A percentile compares a stretch with the other conserved stretches of the same genome.
Conservation (phyloP, 148 eudicot genomes). For the Talinum fruticosum region DNA sequence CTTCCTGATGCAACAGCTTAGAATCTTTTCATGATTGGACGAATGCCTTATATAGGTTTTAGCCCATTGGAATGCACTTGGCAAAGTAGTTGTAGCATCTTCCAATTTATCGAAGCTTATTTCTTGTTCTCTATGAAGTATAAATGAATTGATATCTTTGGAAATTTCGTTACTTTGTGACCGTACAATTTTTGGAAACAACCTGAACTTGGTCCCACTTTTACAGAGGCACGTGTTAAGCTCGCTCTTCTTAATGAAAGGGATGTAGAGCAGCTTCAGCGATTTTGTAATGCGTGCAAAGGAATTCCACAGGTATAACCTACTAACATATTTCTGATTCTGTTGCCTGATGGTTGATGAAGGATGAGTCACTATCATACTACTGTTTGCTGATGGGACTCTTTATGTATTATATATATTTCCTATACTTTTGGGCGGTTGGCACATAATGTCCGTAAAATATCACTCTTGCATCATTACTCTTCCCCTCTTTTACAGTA, state of each 20-base stretch:
- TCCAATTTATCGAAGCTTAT: neutral
- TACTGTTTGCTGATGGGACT: no score
- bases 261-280: constrained; percentile 66
- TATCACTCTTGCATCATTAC: no score
- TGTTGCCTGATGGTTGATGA: no score
- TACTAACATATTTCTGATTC: neutral
- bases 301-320: constrained; percentile 91
- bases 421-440: no score
- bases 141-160: neutral
- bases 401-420: no score
- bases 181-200: constrained; percentile 15
- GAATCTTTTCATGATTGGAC: neutral
- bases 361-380: no score
- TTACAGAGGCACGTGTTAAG: constrained; percentile 66
- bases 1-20: neutral
- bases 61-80: neutral
- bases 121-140: neutral
- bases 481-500: no score
- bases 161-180: neutral
- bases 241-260: constrained; percentile 55
- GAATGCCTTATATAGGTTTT: neutral
- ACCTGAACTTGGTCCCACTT: constrained; percentile 13
- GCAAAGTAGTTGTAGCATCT: neutral
- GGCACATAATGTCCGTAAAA: no score
- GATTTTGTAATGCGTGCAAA: constrained; percentile 90